Evolutionary conservation across 2,329 filamentous ascomycete species (phyloP).

Genomic region (Aspergillus ustus): DNA sequence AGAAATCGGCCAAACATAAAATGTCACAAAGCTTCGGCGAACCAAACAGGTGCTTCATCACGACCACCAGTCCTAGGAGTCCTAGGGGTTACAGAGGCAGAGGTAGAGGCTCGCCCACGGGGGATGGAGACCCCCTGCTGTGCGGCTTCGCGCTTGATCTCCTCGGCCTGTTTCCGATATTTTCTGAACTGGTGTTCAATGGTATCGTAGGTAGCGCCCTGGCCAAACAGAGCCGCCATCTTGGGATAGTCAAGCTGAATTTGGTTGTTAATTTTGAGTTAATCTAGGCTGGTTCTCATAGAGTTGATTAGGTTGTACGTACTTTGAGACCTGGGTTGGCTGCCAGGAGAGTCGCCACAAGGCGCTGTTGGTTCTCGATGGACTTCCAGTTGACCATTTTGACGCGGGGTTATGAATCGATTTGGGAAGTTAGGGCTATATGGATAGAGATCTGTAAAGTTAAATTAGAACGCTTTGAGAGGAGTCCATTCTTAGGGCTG

Average conservation of each 20-base stretch:
- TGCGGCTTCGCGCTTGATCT: constrained; percentile 39
- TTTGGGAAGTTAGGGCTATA: no score
- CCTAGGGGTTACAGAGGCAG: not conserved
- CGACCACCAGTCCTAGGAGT: constrained; percentile 22
- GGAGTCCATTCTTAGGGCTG: no score
- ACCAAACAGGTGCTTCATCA: constrained; percentile 8
- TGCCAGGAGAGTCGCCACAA: constrained; percentile 34
- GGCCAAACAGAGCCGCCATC: constrained; percentile 52
- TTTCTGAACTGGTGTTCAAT: constrained; percentile 53
- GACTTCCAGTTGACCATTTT: constrained; percentile 40
- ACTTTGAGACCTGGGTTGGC: constrained; percentile 35
- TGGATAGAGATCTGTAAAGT: no score
- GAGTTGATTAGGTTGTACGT: no score
- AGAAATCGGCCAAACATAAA: no score
- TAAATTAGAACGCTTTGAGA: no score
- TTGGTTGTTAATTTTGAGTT: not conserved
- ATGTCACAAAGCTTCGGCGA: no score
- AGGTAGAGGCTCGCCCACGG: constrained; percentile 10
- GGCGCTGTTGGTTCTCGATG: constrained; percentile 29
- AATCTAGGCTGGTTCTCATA: no score
- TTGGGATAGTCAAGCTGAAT: constrained; percentile 50
- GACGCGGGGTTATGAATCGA: not conserved
- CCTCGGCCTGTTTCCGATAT: constrained; percentile 47
- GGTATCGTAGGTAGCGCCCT: constrained; percentile 53
- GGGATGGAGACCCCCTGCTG: no score